phyloP scores from a whole-genome alignment of 2,329 filamentous ascomycete genomes.

The Magnaporthales sp. region DNA sequence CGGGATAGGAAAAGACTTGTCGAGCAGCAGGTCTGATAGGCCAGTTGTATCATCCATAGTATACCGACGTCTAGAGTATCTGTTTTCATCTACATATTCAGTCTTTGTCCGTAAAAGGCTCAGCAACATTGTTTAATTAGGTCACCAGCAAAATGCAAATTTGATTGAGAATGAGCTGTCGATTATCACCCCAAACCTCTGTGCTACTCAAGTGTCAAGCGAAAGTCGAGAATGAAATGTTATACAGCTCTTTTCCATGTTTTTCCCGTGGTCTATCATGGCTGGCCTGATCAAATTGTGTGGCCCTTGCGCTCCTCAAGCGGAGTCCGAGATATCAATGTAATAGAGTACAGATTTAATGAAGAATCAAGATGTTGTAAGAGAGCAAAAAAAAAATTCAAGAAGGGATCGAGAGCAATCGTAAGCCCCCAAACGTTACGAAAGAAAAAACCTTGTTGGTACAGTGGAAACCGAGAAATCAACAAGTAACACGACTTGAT shows the following conservation, averaged over 20 bases:
- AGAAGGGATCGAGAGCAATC: not conserved
- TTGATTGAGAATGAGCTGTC: not conserved
- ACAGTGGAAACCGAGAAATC: constrained; percentile 1
- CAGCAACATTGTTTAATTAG: not conserved
- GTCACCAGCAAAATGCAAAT: not conserved
- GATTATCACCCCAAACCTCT: constrained; percentile 2
- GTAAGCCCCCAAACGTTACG: not conserved
- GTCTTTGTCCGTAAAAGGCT: not conserved
- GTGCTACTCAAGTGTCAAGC: not conserved
- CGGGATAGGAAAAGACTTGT: not conserved
- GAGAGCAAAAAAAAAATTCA: constrained; percentile 5
- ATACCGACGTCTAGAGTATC: too few species aligned
- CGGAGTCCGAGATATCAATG: not conserved
- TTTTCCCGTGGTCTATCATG: not conserved
- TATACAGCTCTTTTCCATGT: not conserved
- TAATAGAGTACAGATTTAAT: not conserved
- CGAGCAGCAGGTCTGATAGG: not conserved
- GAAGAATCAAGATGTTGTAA: not conserved
- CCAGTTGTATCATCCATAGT: too few species aligned
- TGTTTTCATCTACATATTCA: too few species aligned
- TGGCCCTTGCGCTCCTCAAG: not conserved
- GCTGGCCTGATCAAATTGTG: not conserved
- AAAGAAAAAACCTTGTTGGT: constrained; percentile 5
- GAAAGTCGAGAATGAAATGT: not conserved
- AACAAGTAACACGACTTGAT: not conserved